Base-by-base conservation (phyloP, 108 stramenopile species). In the Stephanodiscus minutulus region DNA sequence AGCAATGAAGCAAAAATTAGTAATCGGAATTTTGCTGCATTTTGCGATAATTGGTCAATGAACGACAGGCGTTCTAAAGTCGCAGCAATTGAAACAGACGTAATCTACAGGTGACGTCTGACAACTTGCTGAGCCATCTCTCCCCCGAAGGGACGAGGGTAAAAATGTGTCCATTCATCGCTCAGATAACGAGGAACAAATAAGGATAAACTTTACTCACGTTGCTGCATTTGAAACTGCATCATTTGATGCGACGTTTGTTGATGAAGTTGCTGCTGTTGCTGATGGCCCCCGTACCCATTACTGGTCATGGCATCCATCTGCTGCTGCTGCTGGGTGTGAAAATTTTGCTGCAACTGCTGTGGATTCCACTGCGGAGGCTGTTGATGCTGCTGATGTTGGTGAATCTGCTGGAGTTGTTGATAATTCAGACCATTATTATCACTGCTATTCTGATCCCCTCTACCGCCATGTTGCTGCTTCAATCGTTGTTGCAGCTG, bases 141-240 rank as follows among this genome's bases (percentile, higher is more conserved):
- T 25, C 25, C 52, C 52, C 52, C 52, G 0, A 9, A 53, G 24
- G 22, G 52, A 27, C 1, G 25, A 53, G 29, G 17, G 12, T 3
- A 31, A 36, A 31, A 33, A 11, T 3, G 36, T 15, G 8, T 36
- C 29, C 57, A 33, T 33, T 41, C n/a, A 35, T 60, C 55, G 17
- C 27, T 29, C 27, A 12, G 15, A 25, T 2, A 15, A 27, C 10
- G 50, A 13, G 55, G 29, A 31, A 29, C 8, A 33, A 0, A 17
- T 29, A 37, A 9, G 39, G 1, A 43, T 29, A 15, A 56, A 1
- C 3, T 33, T 29, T 41, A 60, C 59, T 60, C 59, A 60, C 59
- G 59, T 60, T 60, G 54, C 55, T 68, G 67, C 43, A 12, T 25
- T 58, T 68, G 67, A 58, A 57, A 46, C 44, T 41, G 55, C 31